Base-by-base conservation (phyloP, 345 rosid species). In the Eucalyptus marginata region DNA sequence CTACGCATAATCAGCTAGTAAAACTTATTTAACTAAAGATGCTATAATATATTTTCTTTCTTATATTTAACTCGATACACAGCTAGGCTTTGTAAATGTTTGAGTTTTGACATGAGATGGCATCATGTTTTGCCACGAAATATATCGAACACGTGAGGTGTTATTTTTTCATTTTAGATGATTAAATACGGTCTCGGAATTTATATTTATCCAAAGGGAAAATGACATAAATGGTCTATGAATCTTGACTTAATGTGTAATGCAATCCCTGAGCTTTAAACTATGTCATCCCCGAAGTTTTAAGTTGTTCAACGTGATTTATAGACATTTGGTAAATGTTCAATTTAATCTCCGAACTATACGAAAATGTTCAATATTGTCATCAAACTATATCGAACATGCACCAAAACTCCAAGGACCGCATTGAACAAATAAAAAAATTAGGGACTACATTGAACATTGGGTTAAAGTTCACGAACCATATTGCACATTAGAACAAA, bases 391-490 rank as follows among this genome's bases (percentile, higher is more conserved):
- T 52, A 52, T 52, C 3, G 4, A 52, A 52, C 4, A 18, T 52
- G 2, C 10, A 7, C 56, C 4, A 52, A 52, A 52, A 52, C 56
- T 52, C 56, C 56, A 52, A 52, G 10, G 2, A 52, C 2, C 2
- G 1, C 56, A 52, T 52, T 52, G 4, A 52, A 52, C 24, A 18
- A 52, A 7, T 18, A 18, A 52, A 52, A 51, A 52, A 52, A 52
- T 52, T 3, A 52, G 0, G 4, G 4, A 18, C 0, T 20, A 18
- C 2, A 52, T 52, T 52, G 4, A 52, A 52, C 10, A 52, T 52
- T 52, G 0, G 0, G 10, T 52, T 52, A 52, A 52, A 52, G 0
- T 52, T 1, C 10, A 52, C 3, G 0, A 3, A 52, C 4, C 1
- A 52, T 52, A 20, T 52, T 52, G 5, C 5, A 52, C 0, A 18